phyloP scores from a whole-genome alignment of 108 stramenopile species.

The Cylindrotheca closterium region DNA sequence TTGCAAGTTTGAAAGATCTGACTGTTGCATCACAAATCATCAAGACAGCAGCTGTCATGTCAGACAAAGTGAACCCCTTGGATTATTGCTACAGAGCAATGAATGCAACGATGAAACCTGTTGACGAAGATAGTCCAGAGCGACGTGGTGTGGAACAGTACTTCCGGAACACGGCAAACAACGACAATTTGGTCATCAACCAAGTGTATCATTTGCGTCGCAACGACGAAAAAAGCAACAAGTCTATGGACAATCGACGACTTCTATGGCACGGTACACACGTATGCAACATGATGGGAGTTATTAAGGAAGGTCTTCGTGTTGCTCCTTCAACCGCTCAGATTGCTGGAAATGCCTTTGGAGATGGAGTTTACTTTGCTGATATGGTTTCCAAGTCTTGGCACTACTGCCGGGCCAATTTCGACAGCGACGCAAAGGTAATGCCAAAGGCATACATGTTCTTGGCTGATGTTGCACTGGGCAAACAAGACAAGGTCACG shows the following conservation, averaged over 20 bases:
- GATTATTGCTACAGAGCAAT: conserved; percentile 6
- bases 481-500: too few species aligned
- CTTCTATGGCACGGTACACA: conserved; percentile 1
- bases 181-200: too few species aligned
- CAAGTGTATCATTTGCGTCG: too few species aligned
- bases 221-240: conserved; percentile 5
- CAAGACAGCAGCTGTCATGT: not conserved
- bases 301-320: conserved; percentile 2
- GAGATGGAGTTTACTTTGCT: conserved; percentile 6
- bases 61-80: not conserved
- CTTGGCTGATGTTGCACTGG: conserved; percentile 4
- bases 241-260: not conserved
- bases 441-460: conserved; percentile 2
- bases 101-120: too few species aligned
- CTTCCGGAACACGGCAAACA: too few species aligned
- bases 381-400: conserved; percentile 1
- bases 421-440: not conserved
- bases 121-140: too few species aligned
- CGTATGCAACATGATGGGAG: conserved; percentile 1
- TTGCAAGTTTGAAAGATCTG: not conserved
- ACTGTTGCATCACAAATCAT: not conserved
- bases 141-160: too few species aligned
- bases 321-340: conserved; percentile 1
- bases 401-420: not conserved
- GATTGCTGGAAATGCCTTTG: not conserved